A percentile compares a stretch with the other conserved stretches of the same genome.
Evolutionary conservation across 1,139 yeast species (phyloP).

Genomic region (Suhomyces taliae): DNA sequence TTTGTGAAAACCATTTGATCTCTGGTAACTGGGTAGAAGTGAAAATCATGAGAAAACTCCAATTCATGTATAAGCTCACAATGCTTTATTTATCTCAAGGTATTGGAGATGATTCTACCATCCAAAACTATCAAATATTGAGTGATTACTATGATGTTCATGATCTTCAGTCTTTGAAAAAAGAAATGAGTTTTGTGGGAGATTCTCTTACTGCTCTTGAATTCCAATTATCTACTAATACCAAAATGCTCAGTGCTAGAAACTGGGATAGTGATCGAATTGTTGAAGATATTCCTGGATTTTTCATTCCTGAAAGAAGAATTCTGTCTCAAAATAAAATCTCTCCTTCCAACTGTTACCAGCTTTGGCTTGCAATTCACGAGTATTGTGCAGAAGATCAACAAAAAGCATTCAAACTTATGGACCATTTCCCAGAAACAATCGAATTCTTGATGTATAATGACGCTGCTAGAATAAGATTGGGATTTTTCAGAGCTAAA

Average conservation of each 20-base stretch:
- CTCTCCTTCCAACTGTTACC: constrained; percentile 16
- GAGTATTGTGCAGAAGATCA: constrained; percentile 19
- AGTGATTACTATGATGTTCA: constrained; percentile 31
- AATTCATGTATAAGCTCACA: constrained; percentile 27
- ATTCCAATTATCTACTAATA: constrained; percentile 7
- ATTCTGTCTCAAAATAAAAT: constrained; percentile 23
- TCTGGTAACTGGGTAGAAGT: constrained; percentile 34
- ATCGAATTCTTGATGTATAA: constrained; percentile 29
- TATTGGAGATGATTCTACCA: constrained; percentile 15
- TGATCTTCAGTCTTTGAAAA: constrained; percentile 7
- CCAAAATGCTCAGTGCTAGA: constrained; percentile 4
- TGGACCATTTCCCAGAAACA: constrained; percentile 37
- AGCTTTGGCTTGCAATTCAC: constrained; percentile 20
- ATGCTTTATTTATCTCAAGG: constrained; percentile 18
- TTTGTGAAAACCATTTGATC: constrained; percentile 32
- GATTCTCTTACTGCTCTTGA: constrained; percentile 12
- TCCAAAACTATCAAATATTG: constrained; percentile 22
- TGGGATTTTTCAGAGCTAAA: constrained; percentile 23
- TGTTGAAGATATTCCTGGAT: constrained; percentile 20
- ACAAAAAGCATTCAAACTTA: constrained; percentile 22
- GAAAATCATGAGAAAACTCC: constrained; percentile 21
- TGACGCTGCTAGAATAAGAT: constrained; percentile 19
- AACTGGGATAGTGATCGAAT: constrained; percentile 11
- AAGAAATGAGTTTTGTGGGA: constrained; percentile 11
- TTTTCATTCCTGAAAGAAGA: constrained; percentile 28